Evolutionary conservation across 2,329 filamentous ascomycete species (phyloP).

Genomic region (Aspergillus thermomutatus): DNA sequence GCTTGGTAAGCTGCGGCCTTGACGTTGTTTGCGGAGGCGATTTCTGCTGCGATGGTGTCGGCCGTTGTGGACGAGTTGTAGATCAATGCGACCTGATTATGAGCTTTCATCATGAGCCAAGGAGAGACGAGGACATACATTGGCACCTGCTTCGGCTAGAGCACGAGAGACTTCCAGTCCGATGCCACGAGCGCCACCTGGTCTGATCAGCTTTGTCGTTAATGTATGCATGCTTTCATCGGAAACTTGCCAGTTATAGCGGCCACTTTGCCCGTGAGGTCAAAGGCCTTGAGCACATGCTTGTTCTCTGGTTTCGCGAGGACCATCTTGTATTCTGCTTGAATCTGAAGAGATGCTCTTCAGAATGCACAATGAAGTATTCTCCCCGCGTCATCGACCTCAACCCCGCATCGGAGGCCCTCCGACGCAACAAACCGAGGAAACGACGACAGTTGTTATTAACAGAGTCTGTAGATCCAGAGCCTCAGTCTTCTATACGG

Average conservation of each 20-base stretch:
- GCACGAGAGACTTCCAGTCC: constrained; percentile 39
- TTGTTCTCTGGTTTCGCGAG: constrained; percentile 21
- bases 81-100: constrained; percentile 27
- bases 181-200: constrained; percentile 35
- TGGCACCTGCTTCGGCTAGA: constrained; percentile 39
- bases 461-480: background rate
- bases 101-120: background rate
- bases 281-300: constrained; percentile 26
- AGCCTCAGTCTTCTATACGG: background rate
- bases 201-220: background rate
- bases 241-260: constrained; percentile 19
- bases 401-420: background rate
- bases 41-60: constrained; percentile 19
- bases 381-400: background rate
- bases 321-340: constrained; percentile 17
- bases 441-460: background rate
- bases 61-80: constrained; percentile 30
- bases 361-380: background rate
- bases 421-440: background rate
- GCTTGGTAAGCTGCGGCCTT: constrained; percentile 33
- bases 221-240: background rate
- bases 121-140: constrained; percentile 20
- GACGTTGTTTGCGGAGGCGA: constrained; percentile 26
- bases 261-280: constrained; percentile 27
- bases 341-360: background rate